Evolutionary conservation across 495 filamentous ascomycete genomes (phyloP).

Genomic region (Filosporella fistucella): DNA sequence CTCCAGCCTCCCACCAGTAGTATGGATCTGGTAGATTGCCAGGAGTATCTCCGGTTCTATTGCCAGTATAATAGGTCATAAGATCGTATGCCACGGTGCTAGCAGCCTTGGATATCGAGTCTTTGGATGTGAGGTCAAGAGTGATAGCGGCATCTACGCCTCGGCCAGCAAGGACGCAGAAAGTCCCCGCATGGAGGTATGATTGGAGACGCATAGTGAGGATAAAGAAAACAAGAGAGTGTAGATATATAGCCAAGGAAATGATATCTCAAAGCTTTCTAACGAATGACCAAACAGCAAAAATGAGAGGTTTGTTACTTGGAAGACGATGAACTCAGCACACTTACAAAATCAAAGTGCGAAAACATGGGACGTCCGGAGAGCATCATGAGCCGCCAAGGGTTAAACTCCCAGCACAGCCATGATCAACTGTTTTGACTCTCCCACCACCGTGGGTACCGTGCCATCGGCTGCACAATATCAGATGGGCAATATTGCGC

Average conservation of each 20-base stretch:
- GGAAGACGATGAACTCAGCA: neutral
- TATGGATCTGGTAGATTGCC: slow-evolving; percentile 73
- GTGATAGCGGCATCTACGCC: slow-evolving; percentile 44
- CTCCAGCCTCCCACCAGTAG: slow-evolving; percentile 79
- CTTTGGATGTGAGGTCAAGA: slow-evolving; percentile 22
- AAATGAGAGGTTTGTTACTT: neutral
- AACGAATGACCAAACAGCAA: slow-evolving; percentile 5
- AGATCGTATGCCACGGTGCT: slow-evolving; percentile 16
- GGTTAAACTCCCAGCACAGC: slow-evolving; percentile 8
- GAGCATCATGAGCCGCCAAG: slow-evolving; percentile 2
- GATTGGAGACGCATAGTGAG: slow-evolving; percentile 9
- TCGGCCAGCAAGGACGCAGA: slow-evolving; percentile 53
- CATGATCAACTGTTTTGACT: slow-evolving; percentile 8
- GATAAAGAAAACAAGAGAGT: neutral
- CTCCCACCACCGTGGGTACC: neutral
- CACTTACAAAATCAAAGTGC: slow-evolving; percentile 1
- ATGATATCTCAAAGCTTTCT: neutral
- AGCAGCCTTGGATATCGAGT: slow-evolving; percentile 15
- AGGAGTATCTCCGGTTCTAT: slow-evolving; percentile 62
- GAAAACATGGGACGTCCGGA: neutral
- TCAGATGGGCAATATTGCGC: slow-evolving; percentile 9
- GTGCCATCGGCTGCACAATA: neutral
- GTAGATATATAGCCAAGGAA: neutral
- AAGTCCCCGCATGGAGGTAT: slow-evolving; percentile 50
- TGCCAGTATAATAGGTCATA: slow-evolving; percentile 60